These are phyloP conservation scores for thale cress (Arabidopsis thaliana) DNA, from an alignment of 345 rosid genomes.

Conservation along the genomic window DNA sequence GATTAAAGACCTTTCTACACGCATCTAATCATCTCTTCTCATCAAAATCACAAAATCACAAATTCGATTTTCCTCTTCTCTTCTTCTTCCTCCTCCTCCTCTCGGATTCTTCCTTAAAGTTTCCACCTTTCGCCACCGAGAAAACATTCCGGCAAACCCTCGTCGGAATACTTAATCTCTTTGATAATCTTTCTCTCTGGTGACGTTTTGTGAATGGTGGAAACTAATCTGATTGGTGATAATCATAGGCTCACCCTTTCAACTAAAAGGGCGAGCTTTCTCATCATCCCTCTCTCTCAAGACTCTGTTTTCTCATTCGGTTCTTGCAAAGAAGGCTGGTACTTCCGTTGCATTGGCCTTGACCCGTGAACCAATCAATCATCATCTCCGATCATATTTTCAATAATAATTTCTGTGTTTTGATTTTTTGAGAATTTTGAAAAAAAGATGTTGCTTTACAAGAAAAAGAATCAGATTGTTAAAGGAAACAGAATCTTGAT, in stretches of 20 bases:
- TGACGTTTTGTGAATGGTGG: conserved; percentile 92
- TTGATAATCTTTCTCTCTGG: not conserved
- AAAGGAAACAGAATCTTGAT: conserved; percentile 77
- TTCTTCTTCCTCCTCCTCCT: not conserved
- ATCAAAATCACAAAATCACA: conserved; percentile 16
- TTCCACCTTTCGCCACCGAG: conserved; percentile 9
- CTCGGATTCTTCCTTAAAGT: not conserved
- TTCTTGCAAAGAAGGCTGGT: conserved; percentile 98
- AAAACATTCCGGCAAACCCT: not conserved
- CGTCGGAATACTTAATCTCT: not conserved
- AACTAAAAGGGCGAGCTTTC: conserved; percentile 72
- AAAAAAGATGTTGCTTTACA: conserved; percentile 64
- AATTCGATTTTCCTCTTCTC: not conserved
- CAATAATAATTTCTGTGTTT: not conserved
- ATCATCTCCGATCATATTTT: not conserved
- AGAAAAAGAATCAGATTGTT: conserved; percentile 63
- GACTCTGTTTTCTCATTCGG: conserved; percentile 76
- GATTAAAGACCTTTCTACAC: conserved; percentile 1
- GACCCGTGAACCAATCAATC: conserved; percentile 64
- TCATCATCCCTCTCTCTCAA: conserved; percentile 46
- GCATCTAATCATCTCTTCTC: not conserved
- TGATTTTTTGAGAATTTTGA: not conserved
- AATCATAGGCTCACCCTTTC: conserved; percentile 79
- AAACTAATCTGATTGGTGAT: conserved; percentile 53
- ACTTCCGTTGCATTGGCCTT: conserved; percentile 93